Conservation (phyloP, 2,329 filamentous ascomycete genomes). For the Pseudogymnoascus sp. region DNA sequence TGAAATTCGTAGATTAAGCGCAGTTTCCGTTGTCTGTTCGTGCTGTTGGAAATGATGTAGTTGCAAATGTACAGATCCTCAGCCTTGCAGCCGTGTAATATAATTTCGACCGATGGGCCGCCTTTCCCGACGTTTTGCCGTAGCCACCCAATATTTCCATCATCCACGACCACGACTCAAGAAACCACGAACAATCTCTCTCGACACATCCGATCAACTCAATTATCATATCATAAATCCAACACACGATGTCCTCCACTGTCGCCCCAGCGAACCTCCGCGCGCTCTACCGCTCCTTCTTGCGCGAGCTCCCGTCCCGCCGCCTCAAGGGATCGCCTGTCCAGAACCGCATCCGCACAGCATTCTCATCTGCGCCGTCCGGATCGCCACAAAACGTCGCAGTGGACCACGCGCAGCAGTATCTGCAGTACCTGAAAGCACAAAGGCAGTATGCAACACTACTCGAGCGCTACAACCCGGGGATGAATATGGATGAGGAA, state of each 20-base stretch:
- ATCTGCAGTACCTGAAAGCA: slow-evolving; percentile 72
- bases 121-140: slow-evolving; percentile 1
- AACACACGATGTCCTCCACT: slow-evolving; percentile 1
- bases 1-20: background rate
- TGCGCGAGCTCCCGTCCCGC: slow-evolving; percentile 80
- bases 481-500: slow-evolving; percentile 78
- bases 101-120: background rate
- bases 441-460: slow-evolving; percentile 77
- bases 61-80: background rate
- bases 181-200: background rate
- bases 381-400: slow-evolving; percentile 11
- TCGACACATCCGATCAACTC: background rate
- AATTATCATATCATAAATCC: background rate
- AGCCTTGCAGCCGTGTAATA: background rate
- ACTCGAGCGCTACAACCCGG: slow-evolving; percentile 88
- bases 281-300: slow-evolving; percentile 77
- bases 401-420: slow-evolving; percentile 61
- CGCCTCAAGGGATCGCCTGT: slow-evolving; percentile 55
- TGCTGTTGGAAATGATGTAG: background rate
- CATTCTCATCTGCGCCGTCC: slow-evolving; percentile 24
- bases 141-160: background rate
- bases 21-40: background rate
- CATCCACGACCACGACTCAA: background rate
- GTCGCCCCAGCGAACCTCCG: slow-evolving; percentile 46
- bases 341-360: slow-evolving; percentile 59